Base-by-base conservation (phyloP, 192 early-diverging fungal species). In the Coemansia sp. region DNA sequence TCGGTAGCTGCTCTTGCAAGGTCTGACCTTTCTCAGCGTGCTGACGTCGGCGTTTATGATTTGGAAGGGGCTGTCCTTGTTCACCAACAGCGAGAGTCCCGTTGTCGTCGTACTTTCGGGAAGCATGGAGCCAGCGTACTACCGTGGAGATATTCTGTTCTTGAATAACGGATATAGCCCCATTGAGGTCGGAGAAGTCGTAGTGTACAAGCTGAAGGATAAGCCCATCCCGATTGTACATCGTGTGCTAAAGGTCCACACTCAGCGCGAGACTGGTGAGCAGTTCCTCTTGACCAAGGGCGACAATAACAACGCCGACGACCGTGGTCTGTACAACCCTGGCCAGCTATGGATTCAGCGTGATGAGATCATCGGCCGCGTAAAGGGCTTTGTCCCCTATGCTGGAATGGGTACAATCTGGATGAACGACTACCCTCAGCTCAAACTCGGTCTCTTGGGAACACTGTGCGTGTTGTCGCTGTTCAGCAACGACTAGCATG, bases 91-190 rank as follows among this genome's bases (percentile, higher is more conserved):
- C 67, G 96, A 99, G 75, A 94, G 93, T 65, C 97, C 96, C 5
- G 93, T 99, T 53, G 97, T 99, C 7, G 97, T 99, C 1, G 97
- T 99, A 7, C 82, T 99, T 53, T 95, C 93, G 81, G 97, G 92
- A 64, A 94, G 92, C 80, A 99, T 99, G 97, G 95, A 97, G 74
- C 96, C 97, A 33, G 97, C 96, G 29, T 97, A 98, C 78, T 85
- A 91, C 67, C 86, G 94, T 72, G 97, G 97, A 27, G 97, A 99
- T 75, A 88, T 98, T 47, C 84, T 99, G 41, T 94, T 97, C 62
- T 83, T 99, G 40, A 83, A 88, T 68, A 89, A 93, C 70, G 79
- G 78, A 20, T 85, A 83, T 39, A 85, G 86, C 13, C 92, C 95
- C 22, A 86, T 97, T 22, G 80, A 88, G 27, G 89, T 95, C 20